Percentiles rank a stretch among this genome's conserved stretches.
Conservation (phyloP, 2,329 filamentous ascomycete species). For the Colletotrichum sp. region DNA sequence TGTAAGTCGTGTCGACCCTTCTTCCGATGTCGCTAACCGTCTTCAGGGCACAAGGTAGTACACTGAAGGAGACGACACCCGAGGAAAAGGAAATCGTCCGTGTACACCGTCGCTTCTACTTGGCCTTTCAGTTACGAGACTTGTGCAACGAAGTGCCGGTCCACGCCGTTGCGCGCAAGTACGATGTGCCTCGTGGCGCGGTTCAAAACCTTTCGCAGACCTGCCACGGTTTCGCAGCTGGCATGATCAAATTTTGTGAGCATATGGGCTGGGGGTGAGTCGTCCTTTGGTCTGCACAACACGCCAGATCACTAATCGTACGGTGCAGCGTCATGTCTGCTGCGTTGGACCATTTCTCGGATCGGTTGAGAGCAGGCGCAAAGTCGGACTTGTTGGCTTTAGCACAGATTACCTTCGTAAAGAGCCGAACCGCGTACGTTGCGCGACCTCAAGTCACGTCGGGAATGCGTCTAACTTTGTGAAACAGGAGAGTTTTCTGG, state of each 20-base stretch:
- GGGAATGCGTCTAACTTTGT: constrained; percentile 4
- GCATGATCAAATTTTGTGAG: constrained; percentile 81
- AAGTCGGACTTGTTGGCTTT: constrained; percentile 73
- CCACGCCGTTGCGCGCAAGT: constrained; percentile 72
- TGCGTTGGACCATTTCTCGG: constrained; percentile 77
- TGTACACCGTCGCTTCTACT: constrained; percentile 75
- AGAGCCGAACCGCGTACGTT: constrained; percentile 73
- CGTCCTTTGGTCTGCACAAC: background rate
- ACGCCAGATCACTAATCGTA: background rate
- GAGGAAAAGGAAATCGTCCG: constrained; percentile 66
- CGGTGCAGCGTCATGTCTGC: constrained; percentile 66
- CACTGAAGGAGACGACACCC: constrained; percentile 65
- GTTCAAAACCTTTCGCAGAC: constrained; percentile 77
- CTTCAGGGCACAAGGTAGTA: constrained; percentile 68
- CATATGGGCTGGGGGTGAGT: constrained; percentile 74
- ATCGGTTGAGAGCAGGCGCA: constrained; percentile 75
- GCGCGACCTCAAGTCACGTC: background rate
- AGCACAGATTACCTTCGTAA: constrained; percentile 75
- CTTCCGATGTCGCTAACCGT: constrained; percentile 13
- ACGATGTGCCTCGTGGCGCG: constrained; percentile 71
- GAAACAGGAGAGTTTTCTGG: constrained; percentile 64
- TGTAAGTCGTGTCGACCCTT: constrained; percentile 50
- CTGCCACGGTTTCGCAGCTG: constrained; percentile 79
- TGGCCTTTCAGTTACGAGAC: constrained; percentile 79
- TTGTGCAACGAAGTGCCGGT: constrained; percentile 79